Evolutionary conservation across 163 green algal species (phyloP).

Genomic region (Chlamydomonas reinhardtii): DNA sequence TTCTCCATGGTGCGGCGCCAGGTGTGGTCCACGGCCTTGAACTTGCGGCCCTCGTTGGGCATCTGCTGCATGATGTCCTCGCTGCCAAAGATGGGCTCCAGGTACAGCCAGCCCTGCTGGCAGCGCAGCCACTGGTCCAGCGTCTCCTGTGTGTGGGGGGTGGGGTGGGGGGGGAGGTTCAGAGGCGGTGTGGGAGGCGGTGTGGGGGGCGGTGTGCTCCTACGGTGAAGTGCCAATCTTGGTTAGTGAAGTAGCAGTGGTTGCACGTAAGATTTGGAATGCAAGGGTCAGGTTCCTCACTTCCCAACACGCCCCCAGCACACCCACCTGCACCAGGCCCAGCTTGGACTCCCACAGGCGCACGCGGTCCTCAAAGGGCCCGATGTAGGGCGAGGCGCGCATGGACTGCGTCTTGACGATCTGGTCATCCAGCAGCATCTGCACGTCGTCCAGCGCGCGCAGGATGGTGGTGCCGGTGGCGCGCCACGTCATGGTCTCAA

Average conservation of each 20-base stretch:
- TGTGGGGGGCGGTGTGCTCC: no score
- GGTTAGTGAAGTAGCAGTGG: no score
- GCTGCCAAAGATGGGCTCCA: constrained; percentile 84
- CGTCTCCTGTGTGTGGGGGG: constrained; percentile 63
- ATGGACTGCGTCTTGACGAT: constrained; percentile 86
- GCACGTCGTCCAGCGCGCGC: constrained; percentile 74
- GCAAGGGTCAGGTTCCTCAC: no score
- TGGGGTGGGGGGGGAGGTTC: no score
- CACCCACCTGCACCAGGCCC: constrained; percentile 66
- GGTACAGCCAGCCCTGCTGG: constrained; percentile 84
- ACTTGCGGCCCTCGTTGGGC: constrained; percentile 83
- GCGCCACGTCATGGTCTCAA: constrained; percentile 69
- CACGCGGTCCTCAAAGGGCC: constrained; percentile 81
- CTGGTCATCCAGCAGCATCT: constrained; percentile 86
- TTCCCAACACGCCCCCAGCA: no score
- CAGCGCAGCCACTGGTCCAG: constrained; percentile 84
- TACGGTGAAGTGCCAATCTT: no score
- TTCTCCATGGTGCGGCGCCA: constrained; percentile 76
- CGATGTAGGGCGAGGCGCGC: constrained; percentile 80
- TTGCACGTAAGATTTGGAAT: no score
- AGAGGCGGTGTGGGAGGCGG: no score
- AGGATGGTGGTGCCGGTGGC: constrained; percentile 76
- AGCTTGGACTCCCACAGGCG: constrained; percentile 80
- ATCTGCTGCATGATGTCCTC: constrained; percentile 89
- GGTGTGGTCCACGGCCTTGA: constrained; percentile 75